Conservation (phyloP, 129 eudicot species). For the Arctium minus region DNA sequence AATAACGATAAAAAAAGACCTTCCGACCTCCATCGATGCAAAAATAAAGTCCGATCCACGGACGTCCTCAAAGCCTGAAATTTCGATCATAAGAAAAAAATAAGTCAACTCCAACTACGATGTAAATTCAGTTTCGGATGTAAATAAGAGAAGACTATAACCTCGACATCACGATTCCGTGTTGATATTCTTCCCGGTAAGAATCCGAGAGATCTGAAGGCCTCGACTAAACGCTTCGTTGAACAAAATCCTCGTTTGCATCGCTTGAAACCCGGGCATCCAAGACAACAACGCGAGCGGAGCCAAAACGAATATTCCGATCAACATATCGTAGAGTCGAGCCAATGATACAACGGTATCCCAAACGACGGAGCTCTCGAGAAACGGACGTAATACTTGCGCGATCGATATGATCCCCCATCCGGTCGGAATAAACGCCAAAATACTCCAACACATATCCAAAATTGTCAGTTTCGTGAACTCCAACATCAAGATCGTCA, state of each 20-base stretch:
- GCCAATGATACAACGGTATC: conserved; percentile 81
- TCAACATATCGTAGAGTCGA: conserved; percentile 73
- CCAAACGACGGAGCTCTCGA: conserved; percentile 71
- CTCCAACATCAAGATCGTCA: conserved; percentile 47
- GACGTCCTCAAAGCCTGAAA: background rate
- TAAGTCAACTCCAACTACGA: background rate
- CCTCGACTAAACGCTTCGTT: conserved; percentile 93
- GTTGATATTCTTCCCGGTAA: conserved; percentile 69
- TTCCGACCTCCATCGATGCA: background rate
- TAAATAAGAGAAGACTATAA: background rate
- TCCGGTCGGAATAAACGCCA: conserved; percentile 92
- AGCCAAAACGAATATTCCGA: conserved; percentile 76
- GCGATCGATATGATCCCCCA: conserved; percentile 88
- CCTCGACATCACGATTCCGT: conserved; percentile 43
- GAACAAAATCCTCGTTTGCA: conserved; percentile 91
- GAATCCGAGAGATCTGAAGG: conserved; percentile 79
- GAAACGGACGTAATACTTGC: conserved; percentile 82
- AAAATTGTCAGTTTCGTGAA: conserved; percentile 40
- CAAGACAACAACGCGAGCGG: conserved; percentile 83
- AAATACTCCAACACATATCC: conserved; percentile 58
- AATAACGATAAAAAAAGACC: background rate
- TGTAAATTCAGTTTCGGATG: background rate
- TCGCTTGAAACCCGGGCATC: conserved; percentile 95
- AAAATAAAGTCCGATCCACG: background rate
- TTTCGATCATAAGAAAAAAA: background rate